These are phyloP conservation scores for Melaleuca alternifolia DNA, from an alignment of 345 rosid genomes.

Conservation along the genomic window DNA sequence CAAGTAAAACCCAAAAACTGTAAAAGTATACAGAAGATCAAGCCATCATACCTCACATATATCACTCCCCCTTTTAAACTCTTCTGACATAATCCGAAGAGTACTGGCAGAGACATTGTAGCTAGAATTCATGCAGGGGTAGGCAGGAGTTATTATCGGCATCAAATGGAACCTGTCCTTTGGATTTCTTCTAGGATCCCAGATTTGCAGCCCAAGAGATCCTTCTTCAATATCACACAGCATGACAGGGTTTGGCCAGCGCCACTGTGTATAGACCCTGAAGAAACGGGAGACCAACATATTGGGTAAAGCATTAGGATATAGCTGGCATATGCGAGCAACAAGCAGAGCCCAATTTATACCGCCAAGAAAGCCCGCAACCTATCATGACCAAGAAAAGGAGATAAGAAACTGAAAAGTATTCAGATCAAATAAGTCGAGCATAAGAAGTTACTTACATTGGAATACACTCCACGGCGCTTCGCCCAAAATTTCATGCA, in stretches of 20 bases:
- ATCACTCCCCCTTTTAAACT: conserved; percentile 87
- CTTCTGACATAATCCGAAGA: conserved; percentile 78
- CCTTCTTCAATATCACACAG: conserved; percentile 86
- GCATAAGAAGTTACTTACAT: conserved; percentile 35
- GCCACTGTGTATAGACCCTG: conserved; percentile 91
- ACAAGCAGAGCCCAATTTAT: conserved; percentile 98
- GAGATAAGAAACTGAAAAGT: not conserved
- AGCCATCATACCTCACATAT: conserved; percentile 71
- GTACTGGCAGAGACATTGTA: conserved; percentile 93
- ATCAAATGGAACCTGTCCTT: conserved; percentile 81
- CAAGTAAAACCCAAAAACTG: not conserved
- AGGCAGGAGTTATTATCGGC: conserved; percentile 99
- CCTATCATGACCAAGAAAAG: conserved; percentile 30
- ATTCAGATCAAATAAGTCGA: not conserved
- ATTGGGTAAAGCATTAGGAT: conserved; percentile 92
- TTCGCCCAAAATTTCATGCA: conserved; percentile 98
- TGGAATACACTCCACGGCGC: conserved; percentile 96
- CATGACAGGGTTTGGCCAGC: conserved; percentile 97
- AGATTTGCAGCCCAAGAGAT: conserved; percentile 83
- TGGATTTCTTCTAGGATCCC: conserved; percentile 93
- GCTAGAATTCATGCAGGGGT: conserved; percentile 96
- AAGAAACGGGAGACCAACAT: conserved; percentile 92
- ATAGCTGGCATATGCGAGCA: conserved; percentile 96
- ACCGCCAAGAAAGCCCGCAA: conserved; percentile 98
- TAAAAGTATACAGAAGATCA: not conserved